Evolutionary conservation across 306 rosid genomes (phyloP).

Genomic region (Acmispon strigosus): DNA sequence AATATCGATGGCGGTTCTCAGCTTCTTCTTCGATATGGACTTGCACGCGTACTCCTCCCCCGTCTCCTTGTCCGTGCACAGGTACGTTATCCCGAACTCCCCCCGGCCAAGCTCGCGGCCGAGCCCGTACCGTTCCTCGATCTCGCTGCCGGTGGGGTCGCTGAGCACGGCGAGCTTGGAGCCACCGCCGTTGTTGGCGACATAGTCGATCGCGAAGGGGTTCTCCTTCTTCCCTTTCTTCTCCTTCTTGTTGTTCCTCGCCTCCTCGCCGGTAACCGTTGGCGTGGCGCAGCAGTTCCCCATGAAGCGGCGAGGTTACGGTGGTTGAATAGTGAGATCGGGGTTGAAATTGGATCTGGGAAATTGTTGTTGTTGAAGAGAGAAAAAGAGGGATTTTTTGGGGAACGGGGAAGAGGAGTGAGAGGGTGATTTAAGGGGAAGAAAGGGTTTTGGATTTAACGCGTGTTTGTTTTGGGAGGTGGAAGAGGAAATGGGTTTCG

Average conservation of each 20-base stretch:
- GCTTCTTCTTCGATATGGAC: slow-evolving; percentile 88
- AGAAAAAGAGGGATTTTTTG: no score
- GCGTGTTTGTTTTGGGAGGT: slow-evolving; percentile 18
- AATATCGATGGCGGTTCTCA: slow-evolving; percentile 65
- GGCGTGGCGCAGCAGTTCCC: slow-evolving; percentile 79
- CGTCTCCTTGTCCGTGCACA: slow-evolving; percentile 58
- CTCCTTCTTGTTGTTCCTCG: slow-evolving; percentile 31
- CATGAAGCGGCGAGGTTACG: slow-evolving; percentile 26
- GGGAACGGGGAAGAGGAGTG: neutral
- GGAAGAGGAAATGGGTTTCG: neutral
- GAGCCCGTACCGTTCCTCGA: slow-evolving; percentile 52
- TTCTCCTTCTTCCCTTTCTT: slow-evolving; percentile 45
- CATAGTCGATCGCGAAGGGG: slow-evolving; percentile 54
- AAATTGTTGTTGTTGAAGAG: neutral
- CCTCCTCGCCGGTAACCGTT: slow-evolving; percentile 11
- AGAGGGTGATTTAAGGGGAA: neutral
- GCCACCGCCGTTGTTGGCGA: neutral
- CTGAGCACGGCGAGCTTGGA: slow-evolving; percentile 46
- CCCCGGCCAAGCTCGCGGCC: slow-evolving; percentile 94
- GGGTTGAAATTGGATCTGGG: neutral
- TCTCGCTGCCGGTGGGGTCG: slow-evolving; percentile 70
- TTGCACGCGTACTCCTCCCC: slow-evolving; percentile 64
- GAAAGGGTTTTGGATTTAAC: slow-evolving; percentile 11
- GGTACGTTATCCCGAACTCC: slow-evolving; percentile 86
- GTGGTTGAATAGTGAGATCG: neutral